A percentile compares a stretch with the other conserved stretches of the same genome.
These are phyloP conservation scores for Coemansia sp. DNA, from an alignment of 192 early-diverging fungal species.

Conservation along the genomic window DNA sequence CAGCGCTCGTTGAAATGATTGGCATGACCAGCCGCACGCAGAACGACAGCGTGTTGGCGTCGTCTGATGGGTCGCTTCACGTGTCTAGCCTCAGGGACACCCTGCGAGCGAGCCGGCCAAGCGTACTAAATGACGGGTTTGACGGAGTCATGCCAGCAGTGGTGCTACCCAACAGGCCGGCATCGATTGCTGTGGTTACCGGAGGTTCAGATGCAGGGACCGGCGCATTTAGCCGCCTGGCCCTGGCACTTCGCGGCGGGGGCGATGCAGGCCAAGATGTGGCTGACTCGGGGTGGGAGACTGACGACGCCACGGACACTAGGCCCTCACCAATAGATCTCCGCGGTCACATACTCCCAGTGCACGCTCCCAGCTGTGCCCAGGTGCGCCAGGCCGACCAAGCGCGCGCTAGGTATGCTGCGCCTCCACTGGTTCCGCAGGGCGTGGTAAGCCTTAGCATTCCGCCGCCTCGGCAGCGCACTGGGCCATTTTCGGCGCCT, in stretches of 20 bases:
- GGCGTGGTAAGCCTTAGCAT: slow-evolving; percentile 28
- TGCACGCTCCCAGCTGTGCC: not conserved
- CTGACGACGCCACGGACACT: slow-evolving; percentile 30
- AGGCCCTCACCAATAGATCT: slow-evolving; percentile 2
- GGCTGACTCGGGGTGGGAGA: slow-evolving; percentile 50
- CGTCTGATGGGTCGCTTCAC: slow-evolving; percentile 36
- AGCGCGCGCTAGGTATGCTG: not conserved
- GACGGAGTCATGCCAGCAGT: slow-evolving; percentile 25
- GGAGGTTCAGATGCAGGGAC: slow-evolving; percentile 11
- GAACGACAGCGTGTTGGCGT: slow-evolving; percentile 20
- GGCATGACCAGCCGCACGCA: slow-evolving; percentile 11
- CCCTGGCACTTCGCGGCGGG: slow-evolving; percentile 1
- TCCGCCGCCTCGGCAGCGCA: slow-evolving; percentile 8
- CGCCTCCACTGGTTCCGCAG: not conserved
- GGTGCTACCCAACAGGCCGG: slow-evolving; percentile 7
- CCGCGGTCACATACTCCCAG: not conserved
- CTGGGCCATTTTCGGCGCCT: slow-evolving; percentile 38
- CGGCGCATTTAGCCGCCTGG: slow-evolving; percentile 1
- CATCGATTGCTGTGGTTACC: slow-evolving; percentile 31
- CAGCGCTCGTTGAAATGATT: slow-evolving; percentile 17
- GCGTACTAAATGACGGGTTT: slow-evolving; percentile 30
- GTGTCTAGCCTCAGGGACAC: slow-evolving; percentile 4
- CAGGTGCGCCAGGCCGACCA: not conserved
- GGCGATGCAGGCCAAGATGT: not conserved
- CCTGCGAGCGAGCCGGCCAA: not conserved